Evolutionary conservation across 106 monocot species (phyloP).

Genomic region (Chionographis japonica): DNA sequence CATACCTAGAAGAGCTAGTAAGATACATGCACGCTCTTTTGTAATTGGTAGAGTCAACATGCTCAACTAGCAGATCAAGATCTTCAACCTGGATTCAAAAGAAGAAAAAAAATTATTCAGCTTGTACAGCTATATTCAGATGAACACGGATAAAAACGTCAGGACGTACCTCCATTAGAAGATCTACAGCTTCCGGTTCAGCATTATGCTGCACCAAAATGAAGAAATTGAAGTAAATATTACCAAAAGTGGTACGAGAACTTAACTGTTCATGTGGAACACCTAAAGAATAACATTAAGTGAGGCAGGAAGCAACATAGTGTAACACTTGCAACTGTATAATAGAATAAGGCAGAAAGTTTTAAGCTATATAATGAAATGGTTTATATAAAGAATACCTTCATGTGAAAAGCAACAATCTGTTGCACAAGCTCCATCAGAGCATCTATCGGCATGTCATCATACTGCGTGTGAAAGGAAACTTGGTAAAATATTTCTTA

Average conservation of each 20-base stretch:
- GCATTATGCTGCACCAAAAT: slow-evolving; percentile 78
- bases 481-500: too few species aligned
- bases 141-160: not conserved
- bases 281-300: too few species aligned
- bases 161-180: slow-evolving; percentile 82
- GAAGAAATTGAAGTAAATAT: not conserved
- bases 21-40: slow-evolving; percentile 95
- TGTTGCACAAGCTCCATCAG: slow-evolving; percentile 95
- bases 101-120: not conserved
- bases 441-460: slow-evolving; percentile 63
- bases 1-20: slow-evolving; percentile 88
- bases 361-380: too few species aligned
- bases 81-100: slow-evolving; percentile 77
- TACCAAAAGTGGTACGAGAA: too few species aligned
- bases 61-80: slow-evolving; percentile 87
- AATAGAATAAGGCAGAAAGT: too few species aligned
- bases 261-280: too few species aligned
- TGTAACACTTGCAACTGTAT: too few species aligned
- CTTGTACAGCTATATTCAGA: not conserved
- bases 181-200: slow-evolving; percentile 98
- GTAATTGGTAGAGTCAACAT: slow-evolving; percentile 87
- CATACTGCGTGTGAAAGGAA: slow-evolving; percentile 44
- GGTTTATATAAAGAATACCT: slow-evolving; percentile 34
- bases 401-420: slow-evolving; percentile 99
- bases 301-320: too few species aligned